phyloP scores from a whole-genome alignment of 768 basidiomycete genomes.

The Psilocybe cyanescens region DNA sequence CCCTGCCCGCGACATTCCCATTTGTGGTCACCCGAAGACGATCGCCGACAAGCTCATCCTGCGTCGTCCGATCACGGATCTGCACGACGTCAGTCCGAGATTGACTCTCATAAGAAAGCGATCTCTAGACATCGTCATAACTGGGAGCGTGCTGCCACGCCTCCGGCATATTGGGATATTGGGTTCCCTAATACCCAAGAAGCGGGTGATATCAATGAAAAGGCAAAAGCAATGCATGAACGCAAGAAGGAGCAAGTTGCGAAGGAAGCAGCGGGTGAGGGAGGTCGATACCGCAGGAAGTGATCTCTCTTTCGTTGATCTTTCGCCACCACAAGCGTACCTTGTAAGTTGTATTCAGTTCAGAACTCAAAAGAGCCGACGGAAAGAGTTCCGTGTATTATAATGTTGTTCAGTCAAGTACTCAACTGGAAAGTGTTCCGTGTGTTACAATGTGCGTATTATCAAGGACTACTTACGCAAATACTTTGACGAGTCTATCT shows the following conservation, averaged over 20 bases:
- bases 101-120: constrained; percentile 62
- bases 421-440: too few species aligned
- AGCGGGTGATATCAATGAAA: constrained; percentile 72
- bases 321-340: background rate
- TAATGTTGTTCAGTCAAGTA: background rate
- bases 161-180: constrained; percentile 89
- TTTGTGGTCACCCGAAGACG: constrained; percentile 9
- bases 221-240: constrained; percentile 73
- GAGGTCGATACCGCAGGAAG: constrained; percentile 40
- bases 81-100: constrained; percentile 27
- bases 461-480: too few species aligned
- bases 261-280: constrained; percentile 57
- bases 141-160: constrained; percentile 74
- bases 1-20: constrained; percentile 29
- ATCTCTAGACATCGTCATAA: constrained; percentile 76
- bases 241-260: constrained; percentile 64
- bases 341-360: background rate
- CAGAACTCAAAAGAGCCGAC: too few species aligned
- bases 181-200: constrained; percentile 90
- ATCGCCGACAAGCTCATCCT: background rate
- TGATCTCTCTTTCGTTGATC: background rate
- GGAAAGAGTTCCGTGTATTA: too few species aligned
- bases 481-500: too few species aligned
- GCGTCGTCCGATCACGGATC: constrained; percentile 8
- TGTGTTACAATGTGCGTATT: too few species aligned